Base-by-base conservation (phyloP, 768 basidiomycete species). In the Termitomyces sp. region DNA sequence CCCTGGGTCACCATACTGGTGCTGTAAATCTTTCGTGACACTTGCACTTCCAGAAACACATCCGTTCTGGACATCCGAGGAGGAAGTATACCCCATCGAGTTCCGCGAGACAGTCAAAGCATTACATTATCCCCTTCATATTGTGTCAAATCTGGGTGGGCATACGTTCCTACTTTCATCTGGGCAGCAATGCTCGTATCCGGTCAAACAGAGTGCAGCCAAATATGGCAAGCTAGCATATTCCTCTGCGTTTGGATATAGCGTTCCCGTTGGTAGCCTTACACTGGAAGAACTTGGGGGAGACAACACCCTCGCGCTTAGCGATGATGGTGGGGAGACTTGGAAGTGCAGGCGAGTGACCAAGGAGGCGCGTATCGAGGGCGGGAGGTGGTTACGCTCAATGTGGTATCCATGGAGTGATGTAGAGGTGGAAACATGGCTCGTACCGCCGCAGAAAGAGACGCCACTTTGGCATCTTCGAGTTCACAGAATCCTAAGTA, bases 151-250 rank as follows among this genome's bases (percentile, higher is more conserved):
- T 62, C 52, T 81, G 29, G 80, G 80, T 18, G 80, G 80, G 1
- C 88, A 89, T 68, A 82, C 85, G 3, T 88, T 80, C 74, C 70
- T 89, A 27, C 79, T 90, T 32, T 88, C 86, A 7, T 88, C 85
- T 12, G 89, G 88, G 1, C 88, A 91, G 70, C 85, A 84, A 57
- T 89, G 88, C 59, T 86, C 86, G 44, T 91, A 90, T 67, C 81
- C 86, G 15, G 83, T 91, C 64, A 85, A 88, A 63, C 86, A 88
- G 63, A 84, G 84, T 60, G 83, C 86, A 7, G 85, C 86, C 22
- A 91, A 90, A 66, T 90, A 90, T 69, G 86, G 88, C 50, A 89
- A 89, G 67, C 75, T 88, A 53, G 82, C 85, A 2, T 90, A 91
- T 66, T 87, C 85, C 2, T 79, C 85, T n/a, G 80, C 85, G 5